These are phyloP conservation scores for Thielaviopsis euricoi DNA, from an alignment of 2,329 filamentous ascomycete species.

Conservation along the genomic window DNA sequence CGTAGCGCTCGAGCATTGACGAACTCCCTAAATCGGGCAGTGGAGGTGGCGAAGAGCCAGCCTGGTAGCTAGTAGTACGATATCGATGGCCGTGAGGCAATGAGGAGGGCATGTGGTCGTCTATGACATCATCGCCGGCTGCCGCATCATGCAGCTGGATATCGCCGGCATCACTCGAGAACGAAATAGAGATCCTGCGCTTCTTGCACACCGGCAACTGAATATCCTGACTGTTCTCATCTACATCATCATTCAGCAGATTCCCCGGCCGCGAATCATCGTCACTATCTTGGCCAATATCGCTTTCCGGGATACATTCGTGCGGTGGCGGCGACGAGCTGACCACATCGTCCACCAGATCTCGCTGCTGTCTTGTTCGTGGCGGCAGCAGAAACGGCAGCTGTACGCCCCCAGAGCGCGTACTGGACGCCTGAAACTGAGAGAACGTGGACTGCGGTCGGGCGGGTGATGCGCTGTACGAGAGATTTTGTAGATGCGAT, in stretches of 20 bases:
- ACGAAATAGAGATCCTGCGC: slow-evolving; percentile 2
- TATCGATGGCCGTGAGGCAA: neutral
- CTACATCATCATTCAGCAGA: slow-evolving; percentile 18
- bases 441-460: neutral
- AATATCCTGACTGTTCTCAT: slow-evolving; percentile 13
- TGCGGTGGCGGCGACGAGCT: neutral
- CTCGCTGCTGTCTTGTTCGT: neutral
- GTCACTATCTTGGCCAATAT: slow-evolving; percentile 17
- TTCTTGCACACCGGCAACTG: slow-evolving; percentile 3
- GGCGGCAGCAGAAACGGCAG: neutral
- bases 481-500: neutral
- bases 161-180: neutral
- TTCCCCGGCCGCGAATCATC: slow-evolving; percentile 14
- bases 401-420: neutral
- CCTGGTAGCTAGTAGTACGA: neutral
- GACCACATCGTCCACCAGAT: slow-evolving; percentile 2
- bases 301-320: slow-evolving; percentile 7
- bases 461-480: neutral
- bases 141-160: neutral
- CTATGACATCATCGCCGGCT: neutral
- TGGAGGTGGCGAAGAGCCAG: slow-evolving; percentile 14
- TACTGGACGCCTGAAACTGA: neutral
- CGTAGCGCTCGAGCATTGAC: neutral
- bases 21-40: slow-evolving; percentile 5
- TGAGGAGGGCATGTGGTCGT: neutral